A percentile compares a stretch with the other conserved stretches of the same genome.
Conservation (phyloP, 106 monocot genomes). For the Posidonia australis region DNA sequence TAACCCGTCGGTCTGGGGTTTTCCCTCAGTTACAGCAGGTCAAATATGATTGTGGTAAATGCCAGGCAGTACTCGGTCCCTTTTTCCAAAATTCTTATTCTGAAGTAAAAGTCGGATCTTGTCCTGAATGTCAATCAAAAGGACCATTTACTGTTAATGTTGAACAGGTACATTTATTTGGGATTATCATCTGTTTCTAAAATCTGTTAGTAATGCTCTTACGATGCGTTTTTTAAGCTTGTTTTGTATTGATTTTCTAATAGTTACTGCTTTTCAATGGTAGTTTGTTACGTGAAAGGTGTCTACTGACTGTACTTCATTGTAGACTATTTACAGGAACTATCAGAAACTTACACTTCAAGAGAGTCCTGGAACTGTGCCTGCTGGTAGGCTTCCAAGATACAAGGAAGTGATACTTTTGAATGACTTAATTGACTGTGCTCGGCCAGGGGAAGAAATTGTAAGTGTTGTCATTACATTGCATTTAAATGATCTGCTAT, state of each 20-base stretch:
- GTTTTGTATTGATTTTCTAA: background rate
- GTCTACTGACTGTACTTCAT: background rate
- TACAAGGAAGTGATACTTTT: conserved; percentile 99
- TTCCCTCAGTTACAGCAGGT: conserved; percentile 98
- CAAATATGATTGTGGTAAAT: conserved; percentile 96
- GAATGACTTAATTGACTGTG: conserved; percentile 98
- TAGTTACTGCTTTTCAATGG: background rate
- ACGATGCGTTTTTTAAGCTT: too few relatives aligned
- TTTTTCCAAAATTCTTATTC: conserved; percentile 98
- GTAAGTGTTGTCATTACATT: conserved; percentile 23
- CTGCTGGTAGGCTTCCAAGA: conserved; percentile 96
- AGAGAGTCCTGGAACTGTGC: conserved; percentile 98
- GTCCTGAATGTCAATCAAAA: conserved; percentile 98
- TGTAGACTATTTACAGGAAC: conserved; percentile 95
- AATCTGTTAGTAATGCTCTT: background rate
- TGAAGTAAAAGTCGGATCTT: conserved; percentile 97
- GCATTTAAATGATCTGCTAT: too few relatives aligned
- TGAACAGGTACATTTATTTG: conserved; percentile 52
- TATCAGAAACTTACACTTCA: conserved; percentile 99
- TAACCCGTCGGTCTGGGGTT: conserved; percentile 92
- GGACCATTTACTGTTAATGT: conserved; percentile 94
- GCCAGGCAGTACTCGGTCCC: conserved; percentile 78
- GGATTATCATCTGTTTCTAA: background rate
- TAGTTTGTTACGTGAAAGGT: background rate
- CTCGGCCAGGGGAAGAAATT: conserved; percentile 99